Conservation (phyloP, 768 basidiomycete genomes). For the Hygrophorus pudorinus region DNA sequence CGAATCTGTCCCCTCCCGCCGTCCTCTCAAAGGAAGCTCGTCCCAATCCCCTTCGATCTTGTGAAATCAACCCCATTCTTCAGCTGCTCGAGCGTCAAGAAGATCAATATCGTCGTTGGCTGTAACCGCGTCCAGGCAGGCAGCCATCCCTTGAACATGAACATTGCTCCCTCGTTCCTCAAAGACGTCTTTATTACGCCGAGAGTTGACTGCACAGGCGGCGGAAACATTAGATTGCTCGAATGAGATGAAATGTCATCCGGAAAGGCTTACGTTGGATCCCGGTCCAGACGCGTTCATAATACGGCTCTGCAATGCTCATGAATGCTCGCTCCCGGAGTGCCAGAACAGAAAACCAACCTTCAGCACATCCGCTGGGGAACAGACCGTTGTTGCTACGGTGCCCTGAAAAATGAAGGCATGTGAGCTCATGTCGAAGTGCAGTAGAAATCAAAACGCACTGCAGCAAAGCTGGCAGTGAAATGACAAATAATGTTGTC, state of each 20-base stretch:
- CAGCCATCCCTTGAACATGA: slow-evolving; percentile 91
- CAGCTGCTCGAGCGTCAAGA: slow-evolving; percentile 74
- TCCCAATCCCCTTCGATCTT: slow-evolving; percentile 26
- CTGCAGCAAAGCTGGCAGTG: slow-evolving; percentile 79
- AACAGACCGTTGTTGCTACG: slow-evolving; percentile 83
- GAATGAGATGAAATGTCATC: too few relatives aligned
- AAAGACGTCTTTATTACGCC: slow-evolving; percentile 60
- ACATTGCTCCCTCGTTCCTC: slow-evolving; percentile 69
- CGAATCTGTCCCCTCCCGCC: too few relatives aligned
- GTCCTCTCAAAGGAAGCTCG: too few relatives aligned
- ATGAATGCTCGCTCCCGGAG: neutral
- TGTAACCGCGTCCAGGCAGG: slow-evolving; percentile 82
- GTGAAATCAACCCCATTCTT: slow-evolving; percentile 62
- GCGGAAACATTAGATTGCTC: too few relatives aligned
- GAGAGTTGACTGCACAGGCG: slow-evolving; percentile 47
- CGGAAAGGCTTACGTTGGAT: slow-evolving; percentile 47
- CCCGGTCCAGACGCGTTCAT: slow-evolving; percentile 86
- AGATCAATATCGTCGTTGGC: slow-evolving; percentile 83
- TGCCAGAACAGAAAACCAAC: slow-evolving; percentile 18
- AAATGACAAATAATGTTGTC: slow-evolving; percentile 84
- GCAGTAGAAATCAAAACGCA: slow-evolving; percentile 22
- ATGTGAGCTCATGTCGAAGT: neutral
- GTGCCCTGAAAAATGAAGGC: slow-evolving; percentile 44
- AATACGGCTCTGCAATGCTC: slow-evolving; percentile 50
- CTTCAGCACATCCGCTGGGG: slow-evolving; percentile 82